phyloP scores from a whole-genome alignment of 345 rosid genomes.

The Tarenaya hassleriana region DNA sequence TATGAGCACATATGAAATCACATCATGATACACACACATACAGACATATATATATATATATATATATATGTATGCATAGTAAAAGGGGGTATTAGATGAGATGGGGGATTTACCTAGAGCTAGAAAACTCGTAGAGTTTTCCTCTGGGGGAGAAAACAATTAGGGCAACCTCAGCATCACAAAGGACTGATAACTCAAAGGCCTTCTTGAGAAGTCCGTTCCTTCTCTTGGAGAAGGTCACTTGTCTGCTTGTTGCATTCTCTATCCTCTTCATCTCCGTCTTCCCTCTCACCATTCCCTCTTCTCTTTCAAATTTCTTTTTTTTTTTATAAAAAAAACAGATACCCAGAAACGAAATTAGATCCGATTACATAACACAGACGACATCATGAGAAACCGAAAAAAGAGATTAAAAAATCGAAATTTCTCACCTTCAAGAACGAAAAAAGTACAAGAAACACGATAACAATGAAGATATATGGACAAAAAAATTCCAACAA shows the following conservation, averaged over 20 bases:
- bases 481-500: conserved; percentile 21
- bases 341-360: background rate
- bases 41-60: conserved; percentile 4
- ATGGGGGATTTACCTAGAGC: conserved; percentile 35
- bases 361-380: background rate
- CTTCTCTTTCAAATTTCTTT: background rate
- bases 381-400: conserved; percentile 10
- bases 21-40: background rate
- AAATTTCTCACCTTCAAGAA: background rate
- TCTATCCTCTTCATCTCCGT: conserved; percentile 90
- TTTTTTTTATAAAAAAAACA: background rate
- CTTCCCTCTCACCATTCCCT: conserved; percentile 79
- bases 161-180: conserved; percentile 81
- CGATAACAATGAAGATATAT: background rate
- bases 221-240: conserved; percentile 79
- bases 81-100: background rate
- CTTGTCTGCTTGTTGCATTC: conserved; percentile 81
- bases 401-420: background rate
- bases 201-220: conserved; percentile 77
- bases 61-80: background rate
- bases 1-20: too few relatives aligned
- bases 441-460: background rate
- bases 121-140: conserved; percentile 72
- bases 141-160: conserved; percentile 72
- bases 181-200: conserved; percentile 72